Percentiles rank a stretch among this genome's conserved stretches.
Evolutionary conservation across 805 yeast species (phyloP).

Genomic region (Saccharomycopsis capsularis): DNA sequence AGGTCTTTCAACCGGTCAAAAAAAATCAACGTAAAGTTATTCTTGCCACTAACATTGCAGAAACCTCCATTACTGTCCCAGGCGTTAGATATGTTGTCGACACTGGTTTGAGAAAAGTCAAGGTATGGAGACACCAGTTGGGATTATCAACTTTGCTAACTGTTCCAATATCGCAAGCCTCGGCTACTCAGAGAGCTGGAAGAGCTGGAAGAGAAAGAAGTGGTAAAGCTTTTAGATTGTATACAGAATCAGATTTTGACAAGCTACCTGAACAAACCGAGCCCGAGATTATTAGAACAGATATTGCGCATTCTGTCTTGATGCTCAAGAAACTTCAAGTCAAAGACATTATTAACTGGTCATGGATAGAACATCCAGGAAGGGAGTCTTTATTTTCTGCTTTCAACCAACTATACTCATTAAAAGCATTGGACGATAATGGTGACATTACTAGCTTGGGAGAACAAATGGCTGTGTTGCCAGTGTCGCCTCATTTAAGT

Average conservation of each 20-base stretch:
- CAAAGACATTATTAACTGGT: constrained; percentile 76
- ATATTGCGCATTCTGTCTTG: constrained; percentile 75
- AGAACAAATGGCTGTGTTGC: constrained; percentile 78
- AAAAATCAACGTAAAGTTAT: constrained; percentile 76
- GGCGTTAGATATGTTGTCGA: constrained; percentile 93
- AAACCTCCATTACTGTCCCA: constrained; percentile 92
- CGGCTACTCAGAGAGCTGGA: constrained; percentile 93
- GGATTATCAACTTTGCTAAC: constrained; percentile 91
- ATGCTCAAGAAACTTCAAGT: constrained; percentile 80
- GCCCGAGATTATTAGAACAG: constrained; percentile 85
- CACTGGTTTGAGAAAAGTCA: constrained; percentile 86
- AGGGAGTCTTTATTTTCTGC: constrained; percentile 69
- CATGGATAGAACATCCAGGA: constrained; percentile 92
- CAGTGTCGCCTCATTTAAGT: constrained; percentile 87
- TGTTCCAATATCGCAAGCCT: constrained; percentile 87
- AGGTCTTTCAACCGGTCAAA: constrained; percentile 63
- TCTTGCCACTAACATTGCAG: constrained; percentile 93
- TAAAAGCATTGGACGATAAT: constrained; percentile 68
- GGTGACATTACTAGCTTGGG: constrained; percentile 80
- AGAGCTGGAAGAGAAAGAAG: constrained; percentile 98
- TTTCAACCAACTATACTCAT: constrained; percentile 64
- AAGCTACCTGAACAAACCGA: constrained; percentile 74
- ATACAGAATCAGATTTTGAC: constrained; percentile 62
- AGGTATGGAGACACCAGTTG: constrained; percentile 89
- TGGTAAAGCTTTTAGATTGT: constrained; percentile 84